A percentile compares a stretch with the other conserved stretches of the same genome.
phyloP scores from a whole-genome alignment of 768 basidiomycete species.

The Suillus weaverae region DNA sequence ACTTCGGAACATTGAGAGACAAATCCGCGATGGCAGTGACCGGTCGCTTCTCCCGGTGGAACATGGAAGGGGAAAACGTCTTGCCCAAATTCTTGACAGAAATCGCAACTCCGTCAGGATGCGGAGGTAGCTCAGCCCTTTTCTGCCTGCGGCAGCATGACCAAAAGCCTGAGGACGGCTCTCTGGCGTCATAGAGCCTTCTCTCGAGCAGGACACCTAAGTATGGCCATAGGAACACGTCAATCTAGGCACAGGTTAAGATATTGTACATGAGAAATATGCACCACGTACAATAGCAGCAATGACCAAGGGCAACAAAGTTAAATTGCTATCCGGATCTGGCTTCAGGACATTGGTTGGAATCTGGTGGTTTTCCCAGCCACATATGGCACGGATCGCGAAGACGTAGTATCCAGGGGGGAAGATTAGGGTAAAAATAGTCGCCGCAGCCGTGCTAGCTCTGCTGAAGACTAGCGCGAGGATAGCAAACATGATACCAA shows the following conservation, averaged over 20 bases:
- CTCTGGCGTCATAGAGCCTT: constrained; percentile 57
- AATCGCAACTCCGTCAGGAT: constrained; percentile 50
- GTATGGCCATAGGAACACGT: constrained; percentile 74
- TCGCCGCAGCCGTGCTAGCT: constrained; percentile 45
- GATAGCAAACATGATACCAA: constrained; percentile 66
- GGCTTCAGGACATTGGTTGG: constrained; percentile 53
- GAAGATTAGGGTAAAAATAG: constrained; percentile 68
- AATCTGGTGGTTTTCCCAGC: constrained; percentile 61
- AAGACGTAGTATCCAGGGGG: constrained; percentile 79
- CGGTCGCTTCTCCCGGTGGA: constrained; percentile 44
- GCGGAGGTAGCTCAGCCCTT: constrained; percentile 19
- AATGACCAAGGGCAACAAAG: constrained; percentile 58
- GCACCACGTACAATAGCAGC: constrained; percentile 55
- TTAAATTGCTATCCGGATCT: constrained; percentile 61
- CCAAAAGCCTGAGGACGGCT: constrained; percentile 33
- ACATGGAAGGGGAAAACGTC: constrained; percentile 51
- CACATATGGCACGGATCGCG: constrained; percentile 62
- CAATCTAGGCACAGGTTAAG: constrained; percentile 43
- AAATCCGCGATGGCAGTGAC: constrained; percentile 69
- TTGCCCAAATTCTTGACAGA: constrained; percentile 63
- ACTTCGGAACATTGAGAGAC: constrained; percentile 66
- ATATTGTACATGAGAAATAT: not conserved
- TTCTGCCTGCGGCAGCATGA: constrained; percentile 19
- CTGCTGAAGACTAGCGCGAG: constrained; percentile 54
- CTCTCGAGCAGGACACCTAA: constrained; percentile 61